A percentile compares a stretch with the other conserved stretches of the same genome.
Conservation (phyloP, 2,329 filamentous ascomycete species). For the Dothidotthia symphoricarpi region DNA sequence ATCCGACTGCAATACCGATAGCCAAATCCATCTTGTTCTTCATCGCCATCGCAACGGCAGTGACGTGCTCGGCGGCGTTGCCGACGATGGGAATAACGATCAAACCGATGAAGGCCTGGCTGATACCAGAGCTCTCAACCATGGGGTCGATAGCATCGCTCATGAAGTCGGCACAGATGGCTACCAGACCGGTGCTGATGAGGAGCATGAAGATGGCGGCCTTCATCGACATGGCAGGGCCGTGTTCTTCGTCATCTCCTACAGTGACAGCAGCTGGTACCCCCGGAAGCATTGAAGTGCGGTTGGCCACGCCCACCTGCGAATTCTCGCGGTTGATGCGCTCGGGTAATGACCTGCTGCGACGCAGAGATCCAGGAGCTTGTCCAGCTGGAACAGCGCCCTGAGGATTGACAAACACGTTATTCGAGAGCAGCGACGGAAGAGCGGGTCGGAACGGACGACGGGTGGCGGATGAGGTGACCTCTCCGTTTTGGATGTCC, state of each 20-base stretch:
- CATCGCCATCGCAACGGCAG: slow-evolving; percentile 73
- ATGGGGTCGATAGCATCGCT: slow-evolving; percentile 71
- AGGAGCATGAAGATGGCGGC: slow-evolving; percentile 57
- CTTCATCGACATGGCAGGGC: slow-evolving; percentile 55
- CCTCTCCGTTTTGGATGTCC: slow-evolving; percentile 27
- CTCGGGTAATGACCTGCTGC: slow-evolving; percentile 39
- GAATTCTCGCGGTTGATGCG: slow-evolving; percentile 31
- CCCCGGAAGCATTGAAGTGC: slow-evolving; percentile 17
- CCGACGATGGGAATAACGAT: slow-evolving; percentile 82
- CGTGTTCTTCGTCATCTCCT: slow-evolving; percentile 24
- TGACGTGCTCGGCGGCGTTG: slow-evolving; percentile 79
- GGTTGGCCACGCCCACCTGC: slow-evolving; percentile 16
- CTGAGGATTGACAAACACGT: slow-evolving; percentile 60
- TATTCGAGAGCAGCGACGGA: slow-evolving; percentile 67
- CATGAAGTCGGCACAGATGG: slow-evolving; percentile 68
- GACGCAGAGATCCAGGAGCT: slow-evolving; percentile 34
- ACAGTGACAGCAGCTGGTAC: slow-evolving; percentile 19
- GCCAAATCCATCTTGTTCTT: slow-evolving; percentile 86
- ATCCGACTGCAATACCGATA: slow-evolving; percentile 77
- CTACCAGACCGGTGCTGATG: slow-evolving; percentile 57
- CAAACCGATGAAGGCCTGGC: slow-evolving; percentile 73
- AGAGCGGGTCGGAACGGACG: slow-evolving; percentile 59
- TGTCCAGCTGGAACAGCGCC: slow-evolving; percentile 35
- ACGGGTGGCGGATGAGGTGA: slow-evolving; percentile 52
- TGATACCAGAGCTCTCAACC: slow-evolving; percentile 59